Percentiles rank a stretch among this genome's conserved stretches.
Evolutionary conservation across 2,329 filamentous ascomycete species (phyloP).

Genomic region (Conoideocrella luteorostrata): DNA sequence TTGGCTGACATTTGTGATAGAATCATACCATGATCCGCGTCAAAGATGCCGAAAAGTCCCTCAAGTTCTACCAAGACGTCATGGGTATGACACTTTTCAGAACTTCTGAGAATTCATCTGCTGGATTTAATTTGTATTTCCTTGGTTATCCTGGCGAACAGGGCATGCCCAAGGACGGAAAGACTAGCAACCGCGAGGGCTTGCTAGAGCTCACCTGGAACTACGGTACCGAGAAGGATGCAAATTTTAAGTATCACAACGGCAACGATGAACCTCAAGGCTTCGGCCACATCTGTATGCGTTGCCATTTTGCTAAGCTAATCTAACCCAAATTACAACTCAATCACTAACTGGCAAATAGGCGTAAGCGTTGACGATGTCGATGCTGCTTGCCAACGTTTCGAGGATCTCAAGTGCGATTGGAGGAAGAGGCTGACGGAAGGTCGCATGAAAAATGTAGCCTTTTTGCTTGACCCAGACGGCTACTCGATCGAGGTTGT

Average conservation of each 20-base stretch:
- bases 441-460: conserved; percentile 87
- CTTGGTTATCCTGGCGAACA: conserved; percentile 66
- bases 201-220: conserved; percentile 87
- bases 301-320: neutral
- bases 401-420: conserved; percentile 72
- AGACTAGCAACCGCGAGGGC: conserved; percentile 66
- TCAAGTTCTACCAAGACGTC: conserved; percentile 77
- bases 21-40: conserved; percentile 95
- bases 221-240: conserved; percentile 78
- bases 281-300: conserved; percentile 85
- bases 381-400: conserved; percentile 78
- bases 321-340: neutral
- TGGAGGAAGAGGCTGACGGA: conserved; percentile 97
- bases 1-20: conserved; percentile 27
- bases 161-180: conserved; percentile 44
- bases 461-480: conserved; percentile 85
- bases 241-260: conserved; percentile 79
- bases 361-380: conserved; percentile 79
- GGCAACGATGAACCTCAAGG: conserved; percentile 89
- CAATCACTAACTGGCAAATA: conserved; percentile 25
- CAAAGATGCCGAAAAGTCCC: conserved; percentile 68
- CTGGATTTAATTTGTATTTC: conserved; percentile 88
- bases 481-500: conserved; percentile 76
- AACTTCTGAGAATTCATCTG: conserved; percentile 61
- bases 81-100: conserved; percentile 83